Percentiles rank a stretch among this genome's conserved stretches.
These are phyloP conservation scores for Aspergillus nomiae DNA, from an alignment of 2,329 filamentous ascomycete species.

Conservation along the genomic window DNA sequence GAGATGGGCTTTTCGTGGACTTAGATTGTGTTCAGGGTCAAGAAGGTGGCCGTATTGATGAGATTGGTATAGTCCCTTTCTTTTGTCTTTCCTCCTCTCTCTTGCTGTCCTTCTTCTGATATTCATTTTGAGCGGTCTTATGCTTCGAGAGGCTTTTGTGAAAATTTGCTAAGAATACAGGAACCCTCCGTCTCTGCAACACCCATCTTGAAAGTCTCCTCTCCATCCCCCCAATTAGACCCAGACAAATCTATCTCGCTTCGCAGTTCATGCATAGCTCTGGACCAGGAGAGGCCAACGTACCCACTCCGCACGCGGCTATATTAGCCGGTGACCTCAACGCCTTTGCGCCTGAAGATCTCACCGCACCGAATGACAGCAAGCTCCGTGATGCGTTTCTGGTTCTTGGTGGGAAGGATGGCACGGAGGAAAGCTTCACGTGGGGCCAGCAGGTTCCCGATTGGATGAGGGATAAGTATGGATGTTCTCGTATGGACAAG, in stretches of 20 bases:
- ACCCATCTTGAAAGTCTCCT: slow-evolving; percentile 60
- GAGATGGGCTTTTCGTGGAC: slow-evolving; percentile 61
- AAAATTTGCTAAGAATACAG: slow-evolving; percentile 9
- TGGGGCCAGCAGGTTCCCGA: slow-evolving; percentile 59
- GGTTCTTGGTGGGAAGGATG: slow-evolving; percentile 53
- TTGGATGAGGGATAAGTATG: slow-evolving; percentile 47
- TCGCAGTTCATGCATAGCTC: slow-evolving; percentile 45
- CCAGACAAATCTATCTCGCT: slow-evolving; percentile 50
- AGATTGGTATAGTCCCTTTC: not conserved
- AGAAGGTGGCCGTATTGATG: not conserved
- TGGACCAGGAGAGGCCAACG: slow-evolving; percentile 11
- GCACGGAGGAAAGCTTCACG: slow-evolving; percentile 55
- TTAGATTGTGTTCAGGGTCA: slow-evolving; percentile 23
- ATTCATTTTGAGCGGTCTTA: too few relatives aligned
- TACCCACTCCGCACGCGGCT: slow-evolving; percentile 40
- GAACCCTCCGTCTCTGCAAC: slow-evolving; percentile 54
- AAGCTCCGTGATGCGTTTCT: slow-evolving; percentile 56
- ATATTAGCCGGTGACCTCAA: slow-evolving; percentile 60
- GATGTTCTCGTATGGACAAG: slow-evolving; percentile 58
- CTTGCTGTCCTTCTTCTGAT: too few relatives aligned
- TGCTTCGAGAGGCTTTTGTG: too few relatives aligned
- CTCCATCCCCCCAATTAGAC: slow-evolving; percentile 51
- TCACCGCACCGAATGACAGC: slow-evolving; percentile 51
- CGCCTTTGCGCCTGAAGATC: slow-evolving; percentile 59
- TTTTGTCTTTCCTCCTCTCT: not conserved